Conservation (phyloP, 1,139 yeast species). For the Pichia kudriavzevii region DNA sequence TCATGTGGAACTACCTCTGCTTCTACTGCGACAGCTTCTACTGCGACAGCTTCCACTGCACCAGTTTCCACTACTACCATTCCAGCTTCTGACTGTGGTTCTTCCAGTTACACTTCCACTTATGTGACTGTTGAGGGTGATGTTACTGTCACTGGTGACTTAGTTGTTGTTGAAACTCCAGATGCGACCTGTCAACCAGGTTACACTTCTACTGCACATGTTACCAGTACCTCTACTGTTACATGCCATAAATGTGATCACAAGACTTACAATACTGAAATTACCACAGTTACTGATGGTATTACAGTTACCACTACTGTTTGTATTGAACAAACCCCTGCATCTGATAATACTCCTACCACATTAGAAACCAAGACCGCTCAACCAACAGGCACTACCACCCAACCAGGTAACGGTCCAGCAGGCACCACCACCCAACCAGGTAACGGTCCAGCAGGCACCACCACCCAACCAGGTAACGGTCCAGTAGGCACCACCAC, state of each 20-base stretch:
- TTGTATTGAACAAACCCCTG: constrained; percentile 8
- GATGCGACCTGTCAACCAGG: neutral
- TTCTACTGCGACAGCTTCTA: neutral
- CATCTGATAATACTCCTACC: neutral
- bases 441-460: neutral
- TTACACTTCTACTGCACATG: neutral
- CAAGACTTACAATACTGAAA: constrained; percentile 3
- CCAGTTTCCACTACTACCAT: too few species aligned
- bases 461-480: neutral
- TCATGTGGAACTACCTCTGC: neutral
- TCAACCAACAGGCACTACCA: neutral
- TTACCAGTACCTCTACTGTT: constrained; percentile 5
- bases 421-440: neutral
- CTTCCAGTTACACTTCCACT: too few species aligned
- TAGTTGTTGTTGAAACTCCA: too few species aligned
- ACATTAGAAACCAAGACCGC: neutral
- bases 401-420: neutral
- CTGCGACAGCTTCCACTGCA: neutral
- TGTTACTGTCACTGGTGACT: too few species aligned
- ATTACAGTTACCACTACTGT: constrained; percentile 6
- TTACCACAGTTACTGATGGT: constrained; percentile 8
- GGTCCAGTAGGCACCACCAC: neutral
- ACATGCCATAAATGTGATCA: constrained; percentile 6
- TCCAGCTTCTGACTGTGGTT: too few species aligned
- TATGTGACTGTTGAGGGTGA: too few species aligned